Evolutionary conservation across 1,139 yeast genomes (phyloP), one percentile per base, ranked within the genome.

Genomic region (Suhomyces bolitotheri): DNA sequence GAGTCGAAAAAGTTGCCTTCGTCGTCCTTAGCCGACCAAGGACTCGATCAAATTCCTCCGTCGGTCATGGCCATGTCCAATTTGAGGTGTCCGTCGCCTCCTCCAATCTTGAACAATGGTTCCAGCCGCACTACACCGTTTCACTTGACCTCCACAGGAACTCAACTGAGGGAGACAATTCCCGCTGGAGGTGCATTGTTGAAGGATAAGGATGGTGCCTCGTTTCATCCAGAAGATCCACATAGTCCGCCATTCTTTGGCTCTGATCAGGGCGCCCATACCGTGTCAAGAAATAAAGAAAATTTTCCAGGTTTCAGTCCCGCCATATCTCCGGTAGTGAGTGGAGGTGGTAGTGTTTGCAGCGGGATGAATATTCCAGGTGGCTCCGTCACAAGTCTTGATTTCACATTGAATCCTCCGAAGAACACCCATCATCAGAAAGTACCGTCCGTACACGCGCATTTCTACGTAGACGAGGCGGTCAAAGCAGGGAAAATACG

Each of bases 401-500:
- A 67, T 39, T 58, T 53, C 43, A 40, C 56, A 2, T 33, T 49
- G 24, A 53, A 55, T 27, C 71, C 71, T 8, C 73, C 74, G 5
- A 47, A 44, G 15, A 56, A 54, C 6, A 47, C 54, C 25, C 39
- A 49, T 2, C 85, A 76, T 50, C 80, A 71, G 46, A 77, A 76
- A 53, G 64, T 73, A 14, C 78, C 78, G 15, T 77, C 78, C 27
- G 85, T 82, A 38, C 95, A 86, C 59, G 92, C 95, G 1, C 95
- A 86, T 60, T 86, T 87, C 54, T 76, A 73, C 46, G 82, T 82
- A 7, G 87, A 82, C 46, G 95, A 86, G 43, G 72, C 84, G 2
- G 57, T 80, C 16, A 82, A 79, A 51, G 82, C 78, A 2, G 53
- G 63, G 8, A 68, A 66, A 40, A 60, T 50, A 31, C 45, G 74